Evolutionary conservation across 495 filamentous ascomycete genomes (phyloP), one percentile per base, ranked within the genome.

Genomic region (Podospora conica): DNA sequence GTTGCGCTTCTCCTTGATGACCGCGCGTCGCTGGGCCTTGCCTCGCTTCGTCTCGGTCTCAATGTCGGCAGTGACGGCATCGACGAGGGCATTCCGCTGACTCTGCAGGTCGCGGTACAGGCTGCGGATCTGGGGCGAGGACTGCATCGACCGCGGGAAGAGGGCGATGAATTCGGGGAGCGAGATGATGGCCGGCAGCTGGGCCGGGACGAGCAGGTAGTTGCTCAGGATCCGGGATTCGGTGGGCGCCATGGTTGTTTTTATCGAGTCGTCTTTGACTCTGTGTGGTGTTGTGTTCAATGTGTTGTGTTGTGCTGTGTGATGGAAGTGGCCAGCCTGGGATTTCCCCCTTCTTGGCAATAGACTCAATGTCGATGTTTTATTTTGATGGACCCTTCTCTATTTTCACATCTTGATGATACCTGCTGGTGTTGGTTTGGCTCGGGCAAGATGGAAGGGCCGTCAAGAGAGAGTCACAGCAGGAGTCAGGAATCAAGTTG

Each of bases 21-120:
- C 83, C 15, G 87, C 84, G 9, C 83, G 83, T 65, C 85, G 84
- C 67, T 91, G 85, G 20, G 75, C 80, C 68, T 86, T 84, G 33
- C 90, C 89, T 60, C 82, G 78, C 68, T 83, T 84, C 23, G 86
- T 79, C 76, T 96, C 90, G 8, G 77, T 74, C 48, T 85, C 83
- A 68, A 96, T 91, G 63, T 88, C 88, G 53, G 80, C 81, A 61
- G 86, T 82, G 23, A 96, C 86, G 12, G 78, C 76, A 68, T 92
- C 88, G 66, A 89, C 84, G 53, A 90, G 80, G 55, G 86, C 82
- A 64, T 88, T 85, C 20, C 92, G 84, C 65, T 89, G 83, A 57
- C 86, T 82, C 69, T 93, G 88, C 12, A 96, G 80, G 75, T 94
- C 90, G 11, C 88, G 85, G 70, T 95, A 96, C n/a, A 96, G 79